A percentile compares a stretch with the other conserved stretches of the same genome.
These are phyloP conservation scores for Beta macrorhiza DNA, from an alignment of 179 eudicot species.

Conservation along the genomic window DNA sequence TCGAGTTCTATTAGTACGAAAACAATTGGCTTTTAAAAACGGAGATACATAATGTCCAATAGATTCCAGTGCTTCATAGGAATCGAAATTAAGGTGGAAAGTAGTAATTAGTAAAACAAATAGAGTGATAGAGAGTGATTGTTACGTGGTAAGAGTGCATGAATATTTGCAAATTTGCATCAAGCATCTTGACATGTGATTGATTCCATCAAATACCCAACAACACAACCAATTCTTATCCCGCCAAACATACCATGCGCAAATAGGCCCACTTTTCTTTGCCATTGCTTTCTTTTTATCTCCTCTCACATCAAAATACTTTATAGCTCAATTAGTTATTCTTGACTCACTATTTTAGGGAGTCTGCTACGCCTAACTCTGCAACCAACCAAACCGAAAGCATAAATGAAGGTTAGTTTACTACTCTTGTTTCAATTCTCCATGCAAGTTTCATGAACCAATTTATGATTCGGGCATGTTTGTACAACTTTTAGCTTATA, in stretches of 20 bases:
- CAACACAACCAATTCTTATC: slow-evolving; percentile 14
- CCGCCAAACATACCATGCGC: slow-evolving; percentile 28
- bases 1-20: too few species aligned
- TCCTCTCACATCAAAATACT: slow-evolving; percentile 1
- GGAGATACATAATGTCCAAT: too few species aligned
- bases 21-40: too few species aligned
- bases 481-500: background rate
- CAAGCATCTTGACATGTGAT: slow-evolving; percentile 31
- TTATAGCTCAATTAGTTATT: slow-evolving; percentile 15
- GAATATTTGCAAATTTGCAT: background rate
- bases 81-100: background rate
- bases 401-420: slow-evolving; percentile 30
- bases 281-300: background rate
- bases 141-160: slow-evolving; percentile 1
- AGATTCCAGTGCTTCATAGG: too few species aligned
- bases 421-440: background rate
- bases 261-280: slow-evolving; percentile 25
- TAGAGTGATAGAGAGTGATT: background rate
- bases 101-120: background rate
- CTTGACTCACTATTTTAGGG: slow-evolving; percentile 19
- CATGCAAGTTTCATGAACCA: background rate
- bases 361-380: slow-evolving; percentile 5
- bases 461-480: background rate
- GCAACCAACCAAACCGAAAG: background rate
- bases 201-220: slow-evolving; percentile 34